A percentile compares a stretch with the other conserved stretches of the same genome.
Evolutionary conservation across 1,284 basidiomycete species (phyloP).

Genomic region (Ceratobasidium sp.): DNA sequence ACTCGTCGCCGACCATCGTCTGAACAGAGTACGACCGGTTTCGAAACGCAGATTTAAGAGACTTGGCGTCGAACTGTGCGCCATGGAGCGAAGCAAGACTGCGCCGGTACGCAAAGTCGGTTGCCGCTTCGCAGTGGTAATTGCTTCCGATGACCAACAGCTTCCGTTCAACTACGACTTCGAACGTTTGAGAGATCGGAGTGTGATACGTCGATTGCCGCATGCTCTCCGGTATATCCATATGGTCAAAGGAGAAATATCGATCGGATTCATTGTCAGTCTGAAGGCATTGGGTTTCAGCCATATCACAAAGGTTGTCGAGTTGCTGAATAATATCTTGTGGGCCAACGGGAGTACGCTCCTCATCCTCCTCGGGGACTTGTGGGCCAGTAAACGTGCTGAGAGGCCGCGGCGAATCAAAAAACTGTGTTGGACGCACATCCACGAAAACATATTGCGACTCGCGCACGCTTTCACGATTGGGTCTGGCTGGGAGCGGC

Average conservation of each 20-base stretch:
- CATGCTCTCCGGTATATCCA: background rate
- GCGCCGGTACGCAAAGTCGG: background rate
- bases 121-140: constrained; percentile 1
- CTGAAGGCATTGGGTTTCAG: background rate
- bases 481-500: background rate
- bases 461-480: background rate
- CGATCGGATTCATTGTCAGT: background rate
- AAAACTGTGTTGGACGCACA: background rate
- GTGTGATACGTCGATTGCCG: background rate
- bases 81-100: background rate
- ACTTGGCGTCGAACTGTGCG: background rate
- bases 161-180: constrained; percentile 7
- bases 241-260: background rate
- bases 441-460: constrained; percentile 3
- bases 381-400: background rate
- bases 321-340: constrained; percentile 2
- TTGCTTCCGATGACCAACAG: constrained; percentile 22
- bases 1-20: background rate
- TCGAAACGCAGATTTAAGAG: constrained; percentile 14
- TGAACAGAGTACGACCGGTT: constrained; percentile 3
- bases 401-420: constrained; percentile 2
- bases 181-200: background rate
- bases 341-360: background rate
- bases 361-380: background rate
- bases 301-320: background rate